A percentile compares a stretch with the other conserved stretches of the same genome.
phyloP scores from a whole-genome alignment of 208 protist species.

The Leishmania lainsoni region DNA sequence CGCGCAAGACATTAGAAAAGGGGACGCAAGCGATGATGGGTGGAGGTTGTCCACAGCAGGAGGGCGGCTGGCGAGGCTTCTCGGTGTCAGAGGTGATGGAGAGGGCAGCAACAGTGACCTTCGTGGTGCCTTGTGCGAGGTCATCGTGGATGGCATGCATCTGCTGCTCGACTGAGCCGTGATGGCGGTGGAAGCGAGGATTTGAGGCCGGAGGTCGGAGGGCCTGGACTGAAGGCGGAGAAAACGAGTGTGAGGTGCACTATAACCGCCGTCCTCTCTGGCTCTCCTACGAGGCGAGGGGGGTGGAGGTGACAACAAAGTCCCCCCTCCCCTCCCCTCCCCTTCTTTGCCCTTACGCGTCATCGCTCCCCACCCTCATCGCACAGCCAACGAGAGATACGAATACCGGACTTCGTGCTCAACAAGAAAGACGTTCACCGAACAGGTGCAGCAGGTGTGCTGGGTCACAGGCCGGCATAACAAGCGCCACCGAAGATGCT shows the following conservation, averaged over 20 bases:
- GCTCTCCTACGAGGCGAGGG: neutral
- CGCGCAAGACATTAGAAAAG: neutral
- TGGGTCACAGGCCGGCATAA: neutral
- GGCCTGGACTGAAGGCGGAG: neutral
- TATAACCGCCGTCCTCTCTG: neutral
- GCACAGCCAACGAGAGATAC: neutral
- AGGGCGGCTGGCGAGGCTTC: neutral
- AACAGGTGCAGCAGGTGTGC: neutral
- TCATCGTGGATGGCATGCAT: slow-evolving; percentile 5
- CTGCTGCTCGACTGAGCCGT: slow-evolving; percentile 3
- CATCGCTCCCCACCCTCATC: neutral
- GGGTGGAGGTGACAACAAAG: neutral
- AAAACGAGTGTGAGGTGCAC: neutral
- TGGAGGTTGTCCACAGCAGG: neutral
- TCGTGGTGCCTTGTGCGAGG: neutral
- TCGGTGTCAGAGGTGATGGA: neutral
- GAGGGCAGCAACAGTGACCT: neutral
- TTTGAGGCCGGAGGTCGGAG: neutral
- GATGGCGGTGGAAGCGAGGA: neutral
- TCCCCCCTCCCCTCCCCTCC: neutral
- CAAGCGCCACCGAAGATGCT: neutral
- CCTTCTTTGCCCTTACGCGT: neutral
- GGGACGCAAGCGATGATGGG: neutral
- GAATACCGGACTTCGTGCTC: neutral
- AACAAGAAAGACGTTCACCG: neutral